A percentile compares a stretch with the other conserved stretches of the same genome.
These are phyloP conservation scores for Choiromyces venosus DNA, from an alignment of 495 filamentous ascomycete genomes.

Conservation along the genomic window DNA sequence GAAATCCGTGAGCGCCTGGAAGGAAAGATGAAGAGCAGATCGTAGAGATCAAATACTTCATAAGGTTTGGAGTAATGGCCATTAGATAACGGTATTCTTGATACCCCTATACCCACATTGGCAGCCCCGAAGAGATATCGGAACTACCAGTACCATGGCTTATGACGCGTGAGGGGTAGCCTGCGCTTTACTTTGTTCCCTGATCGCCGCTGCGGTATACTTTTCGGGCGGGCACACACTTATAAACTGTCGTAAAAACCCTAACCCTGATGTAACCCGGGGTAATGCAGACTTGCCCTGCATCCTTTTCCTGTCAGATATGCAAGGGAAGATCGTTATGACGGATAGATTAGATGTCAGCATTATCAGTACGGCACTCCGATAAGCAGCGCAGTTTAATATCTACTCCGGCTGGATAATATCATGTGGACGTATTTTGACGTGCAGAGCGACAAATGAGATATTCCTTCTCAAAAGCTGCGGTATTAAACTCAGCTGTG, in stretches of 20 bases:
- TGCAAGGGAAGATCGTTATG: neutral
- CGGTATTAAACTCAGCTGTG: neutral
- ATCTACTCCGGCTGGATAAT: neutral
- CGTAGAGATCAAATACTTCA: neutral
- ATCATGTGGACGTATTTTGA: neutral
- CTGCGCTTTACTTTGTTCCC: neutral
- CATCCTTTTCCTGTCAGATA: neutral
- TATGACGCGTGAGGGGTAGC: neutral
- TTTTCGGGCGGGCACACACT: neutral
- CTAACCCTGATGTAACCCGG: neutral
- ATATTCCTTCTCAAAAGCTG: neutral
- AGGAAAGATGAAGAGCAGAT: neutral
- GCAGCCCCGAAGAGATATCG: neutral
- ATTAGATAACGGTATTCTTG: neutral
- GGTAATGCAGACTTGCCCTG: neutral
- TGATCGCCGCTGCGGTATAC: neutral
- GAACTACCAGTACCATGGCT: neutral
- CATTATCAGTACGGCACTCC: neutral
- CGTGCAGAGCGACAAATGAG: neutral
- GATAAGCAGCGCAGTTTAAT: neutral
- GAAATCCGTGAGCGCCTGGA: neutral
- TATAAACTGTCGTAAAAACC: neutral
- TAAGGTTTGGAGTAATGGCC: neutral
- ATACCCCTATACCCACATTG: neutral
- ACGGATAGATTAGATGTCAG: neutral